These are phyloP conservation scores for Lactarius hengduanensis DNA, from an alignment of 768 basidiomycete genomes.

Conservation along the genomic window DNA sequence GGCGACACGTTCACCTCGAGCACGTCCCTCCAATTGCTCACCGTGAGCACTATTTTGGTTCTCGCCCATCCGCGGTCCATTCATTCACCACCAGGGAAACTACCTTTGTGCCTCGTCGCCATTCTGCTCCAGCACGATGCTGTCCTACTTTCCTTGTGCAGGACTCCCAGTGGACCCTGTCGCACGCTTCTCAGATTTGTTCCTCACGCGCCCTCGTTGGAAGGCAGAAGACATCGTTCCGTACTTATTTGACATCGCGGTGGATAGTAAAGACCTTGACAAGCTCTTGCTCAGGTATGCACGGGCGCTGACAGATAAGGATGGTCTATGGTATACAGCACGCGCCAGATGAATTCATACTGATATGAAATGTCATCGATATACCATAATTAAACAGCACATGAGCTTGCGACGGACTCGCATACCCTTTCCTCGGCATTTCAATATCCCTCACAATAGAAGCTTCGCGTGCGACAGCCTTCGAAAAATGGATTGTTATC, in stretches of 20 bases:
- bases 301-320: conserved; percentile 65
- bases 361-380: neutral
- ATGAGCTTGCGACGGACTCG: conserved; percentile 64
- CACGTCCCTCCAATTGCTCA: conserved; percentile 66
- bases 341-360: conserved; percentile 43
- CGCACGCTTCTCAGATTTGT: conserved; percentile 83
- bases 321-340: conserved; percentile 73
- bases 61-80: neutral
- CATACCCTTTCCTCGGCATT: conserved; percentile 88
- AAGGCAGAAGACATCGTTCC: conserved; percentile 74
- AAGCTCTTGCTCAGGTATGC: conserved; percentile 86
- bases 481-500: conserved; percentile 81
- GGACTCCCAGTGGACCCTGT: conserved; percentile 74
- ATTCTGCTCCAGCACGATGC: conserved; percentile 35
- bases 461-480: conserved; percentile 54
- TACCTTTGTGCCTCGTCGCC: conserved; percentile 52
- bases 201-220: conserved; percentile 77
- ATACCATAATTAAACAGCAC: neutral
- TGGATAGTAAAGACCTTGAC: conserved; percentile 86
- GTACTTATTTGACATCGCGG: conserved; percentile 77
- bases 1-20: conserved; percentile 72
- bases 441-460: conserved; percentile 85
- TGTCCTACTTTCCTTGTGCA: conserved; percentile 77
- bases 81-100: conserved; percentile 57
- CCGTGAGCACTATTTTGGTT: conserved; percentile 45